Conservation (phyloP, 108 stramenopile species). For the Parmales sp. region DNA sequence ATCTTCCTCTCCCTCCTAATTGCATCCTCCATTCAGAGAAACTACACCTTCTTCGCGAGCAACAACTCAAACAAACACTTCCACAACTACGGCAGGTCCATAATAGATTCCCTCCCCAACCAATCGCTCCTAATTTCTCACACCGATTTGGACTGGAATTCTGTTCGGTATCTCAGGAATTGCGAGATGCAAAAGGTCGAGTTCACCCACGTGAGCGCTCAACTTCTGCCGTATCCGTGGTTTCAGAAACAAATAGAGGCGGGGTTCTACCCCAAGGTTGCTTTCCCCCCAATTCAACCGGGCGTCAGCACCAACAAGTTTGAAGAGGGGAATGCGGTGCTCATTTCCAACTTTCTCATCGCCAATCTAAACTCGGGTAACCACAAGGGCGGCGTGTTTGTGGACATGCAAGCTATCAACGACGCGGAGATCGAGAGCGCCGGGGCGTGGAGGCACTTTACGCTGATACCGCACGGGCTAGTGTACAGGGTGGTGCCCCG, state of each 20-base stretch:
- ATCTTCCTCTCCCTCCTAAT: background rate
- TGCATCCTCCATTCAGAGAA: background rate
- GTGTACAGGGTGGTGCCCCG: background rate
- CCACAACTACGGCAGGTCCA: constrained; percentile 30
- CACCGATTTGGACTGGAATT: constrained; percentile 48
- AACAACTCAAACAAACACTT: too few relatives aligned
- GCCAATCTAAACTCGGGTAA: too few relatives aligned
- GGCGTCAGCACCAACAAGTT: constrained; percentile 12
- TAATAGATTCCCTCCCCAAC: constrained; percentile 27
- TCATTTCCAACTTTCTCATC: background rate
- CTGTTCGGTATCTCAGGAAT: constrained; percentile 39
- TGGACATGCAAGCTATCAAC: constrained; percentile 5
- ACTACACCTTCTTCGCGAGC: background rate
- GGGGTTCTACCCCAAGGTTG: constrained; percentile 13
- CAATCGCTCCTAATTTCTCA: constrained; percentile 32
- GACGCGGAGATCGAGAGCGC: background rate
- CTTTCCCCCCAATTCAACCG: background rate
- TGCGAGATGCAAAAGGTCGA: constrained; percentile 34
- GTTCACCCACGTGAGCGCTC: constrained; percentile 27
- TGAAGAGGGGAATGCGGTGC: constrained; percentile 16
- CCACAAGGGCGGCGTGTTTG: background rate
- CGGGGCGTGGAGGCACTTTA: background rate
- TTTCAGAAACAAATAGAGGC: constrained; percentile 28
- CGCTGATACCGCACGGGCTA: background rate
- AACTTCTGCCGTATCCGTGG: constrained; percentile 44